Evolutionary conservation across 2,329 filamentous ascomycete genomes (phyloP).

Genomic region (Fusarium sp.): DNA sequence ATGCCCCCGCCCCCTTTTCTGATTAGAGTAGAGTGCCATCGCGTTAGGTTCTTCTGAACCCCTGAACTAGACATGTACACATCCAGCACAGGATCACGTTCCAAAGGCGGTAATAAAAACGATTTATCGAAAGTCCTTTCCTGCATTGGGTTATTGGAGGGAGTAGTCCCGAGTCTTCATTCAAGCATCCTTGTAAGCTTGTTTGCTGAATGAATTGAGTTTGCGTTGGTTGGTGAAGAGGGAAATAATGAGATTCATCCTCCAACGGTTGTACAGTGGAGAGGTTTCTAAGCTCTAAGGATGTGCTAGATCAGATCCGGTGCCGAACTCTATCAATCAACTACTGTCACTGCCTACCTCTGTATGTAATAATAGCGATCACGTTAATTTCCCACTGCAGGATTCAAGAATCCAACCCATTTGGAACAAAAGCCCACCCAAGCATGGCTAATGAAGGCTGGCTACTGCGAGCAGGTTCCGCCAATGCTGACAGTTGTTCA

Average conservation of each 20-base stretch:
- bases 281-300: neutral
- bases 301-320: neutral
- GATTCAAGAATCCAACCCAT: neutral
- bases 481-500: constrained; percentile 38
- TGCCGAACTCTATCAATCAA: neutral
- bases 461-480: neutral
- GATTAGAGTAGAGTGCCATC: neutral
- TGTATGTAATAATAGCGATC: constrained; percentile 1
- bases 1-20: constrained; percentile 23
- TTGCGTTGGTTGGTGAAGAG: constrained; percentile 5
- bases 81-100: constrained; percentile 5
- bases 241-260: neutral
- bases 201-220: constrained; percentile 7
- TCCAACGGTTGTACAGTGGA: constrained; percentile 9
- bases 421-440: neutral
- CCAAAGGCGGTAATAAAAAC: constrained; percentile 1
- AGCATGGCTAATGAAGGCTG: neutral
- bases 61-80: constrained; percentile 1
- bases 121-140: neutral
- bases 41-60: neutral
- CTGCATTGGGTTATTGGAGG: neutral
- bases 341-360: neutral
- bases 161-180: neutral
- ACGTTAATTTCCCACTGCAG: constrained; percentile 1
- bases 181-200: constrained; percentile 4